Conservation (phyloP, 2,329 filamentous ascomycete species). For the Colletotrichum filicis region DNA sequence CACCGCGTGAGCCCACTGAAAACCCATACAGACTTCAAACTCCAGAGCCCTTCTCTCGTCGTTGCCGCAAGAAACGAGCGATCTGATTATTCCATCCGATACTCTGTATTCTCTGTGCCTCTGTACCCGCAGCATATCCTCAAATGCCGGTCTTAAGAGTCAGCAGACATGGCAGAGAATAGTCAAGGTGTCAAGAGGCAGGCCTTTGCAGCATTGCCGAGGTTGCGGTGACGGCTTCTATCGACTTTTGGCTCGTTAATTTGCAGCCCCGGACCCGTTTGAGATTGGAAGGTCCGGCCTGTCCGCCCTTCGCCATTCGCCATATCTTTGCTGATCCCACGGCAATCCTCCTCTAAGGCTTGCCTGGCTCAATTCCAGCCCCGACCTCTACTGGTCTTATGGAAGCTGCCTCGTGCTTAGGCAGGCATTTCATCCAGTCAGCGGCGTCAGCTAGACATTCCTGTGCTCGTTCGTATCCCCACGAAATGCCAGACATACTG, state of each 20-base stretch:
- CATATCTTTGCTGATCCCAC: conserved; percentile 14
- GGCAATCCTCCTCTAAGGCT: not conserved
- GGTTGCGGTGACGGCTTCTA: not conserved
- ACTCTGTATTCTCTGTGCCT: not conserved
- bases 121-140: not conserved
- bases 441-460: conserved; percentile 24
- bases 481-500: conserved; percentile 12
- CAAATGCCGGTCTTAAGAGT: not conserved
- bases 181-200: not conserved
- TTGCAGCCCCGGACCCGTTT: conserved; percentile 13
- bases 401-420: not conserved
- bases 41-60: not conserved
- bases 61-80: not conserved
- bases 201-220: not conserved
- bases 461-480: conserved; percentile 14
- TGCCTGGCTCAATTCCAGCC: not conserved
- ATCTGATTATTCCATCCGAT: not conserved
- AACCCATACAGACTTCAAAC: not conserved
- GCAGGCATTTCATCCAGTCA: conserved; percentile 3
- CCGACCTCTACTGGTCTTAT: not conserved
- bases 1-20: not conserved
- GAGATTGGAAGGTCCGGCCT: conserved; percentile 21
- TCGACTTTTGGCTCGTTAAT: conserved; percentile 3
- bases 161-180: not conserved
- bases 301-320: conserved; percentile 11